Evolutionary conservation across 768 basidiomycete genomes (phyloP).

Genomic region (Hericium coralloides): DNA sequence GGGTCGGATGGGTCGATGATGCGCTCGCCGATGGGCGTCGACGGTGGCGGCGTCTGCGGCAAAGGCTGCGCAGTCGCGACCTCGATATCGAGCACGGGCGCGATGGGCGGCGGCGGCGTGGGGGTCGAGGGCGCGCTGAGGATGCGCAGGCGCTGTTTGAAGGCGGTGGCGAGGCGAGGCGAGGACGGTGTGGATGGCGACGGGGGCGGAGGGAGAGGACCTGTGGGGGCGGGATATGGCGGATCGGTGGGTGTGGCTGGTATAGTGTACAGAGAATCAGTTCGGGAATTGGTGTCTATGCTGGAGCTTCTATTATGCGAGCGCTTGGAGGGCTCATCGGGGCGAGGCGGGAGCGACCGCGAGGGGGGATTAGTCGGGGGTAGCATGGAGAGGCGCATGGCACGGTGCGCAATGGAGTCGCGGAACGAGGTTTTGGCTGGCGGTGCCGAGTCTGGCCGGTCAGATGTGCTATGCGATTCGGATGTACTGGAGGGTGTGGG

Average conservation of each 20-base stretch:
- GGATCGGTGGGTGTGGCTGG: slow-evolving; percentile 28
- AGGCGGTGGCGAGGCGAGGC: slow-evolving; percentile 11
- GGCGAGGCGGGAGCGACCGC: slow-evolving; percentile 52
- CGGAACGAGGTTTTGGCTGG: slow-evolving; percentile 34
- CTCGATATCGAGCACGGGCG: slow-evolving; percentile 11
- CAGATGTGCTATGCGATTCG: slow-evolving; percentile 17
- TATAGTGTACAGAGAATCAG: slow-evolving; percentile 36
- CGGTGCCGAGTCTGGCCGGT: slow-evolving; percentile 21
- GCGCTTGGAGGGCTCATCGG: slow-evolving; percentile 34
- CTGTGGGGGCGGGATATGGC: slow-evolving; percentile 35
- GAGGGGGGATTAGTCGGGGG: slow-evolving; percentile 60
- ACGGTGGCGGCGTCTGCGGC: slow-evolving; percentile 22
- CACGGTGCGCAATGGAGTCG: slow-evolving; percentile 47
- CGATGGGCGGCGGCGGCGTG: slow-evolving; percentile 23
- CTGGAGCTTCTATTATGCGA: slow-evolving; percentile 19
- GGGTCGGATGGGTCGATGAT: slow-evolving; percentile 48
- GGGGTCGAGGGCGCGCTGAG: slow-evolving; percentile 37
- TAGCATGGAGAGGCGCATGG: slow-evolving; percentile 27
- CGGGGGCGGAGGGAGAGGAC: slow-evolving; percentile 30
- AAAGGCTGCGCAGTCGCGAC: slow-evolving; percentile 4
- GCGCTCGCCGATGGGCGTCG: slow-evolving; percentile 58
- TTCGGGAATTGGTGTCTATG: slow-evolving; percentile 16
- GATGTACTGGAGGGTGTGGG: slow-evolving; percentile 42
- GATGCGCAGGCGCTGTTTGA: slow-evolving; percentile 60
- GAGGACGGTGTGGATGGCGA: slow-evolving; percentile 11